phyloP scores from a whole-genome alignment of 192 early-diverging fungal species.

The Backusella luteola region DNA sequence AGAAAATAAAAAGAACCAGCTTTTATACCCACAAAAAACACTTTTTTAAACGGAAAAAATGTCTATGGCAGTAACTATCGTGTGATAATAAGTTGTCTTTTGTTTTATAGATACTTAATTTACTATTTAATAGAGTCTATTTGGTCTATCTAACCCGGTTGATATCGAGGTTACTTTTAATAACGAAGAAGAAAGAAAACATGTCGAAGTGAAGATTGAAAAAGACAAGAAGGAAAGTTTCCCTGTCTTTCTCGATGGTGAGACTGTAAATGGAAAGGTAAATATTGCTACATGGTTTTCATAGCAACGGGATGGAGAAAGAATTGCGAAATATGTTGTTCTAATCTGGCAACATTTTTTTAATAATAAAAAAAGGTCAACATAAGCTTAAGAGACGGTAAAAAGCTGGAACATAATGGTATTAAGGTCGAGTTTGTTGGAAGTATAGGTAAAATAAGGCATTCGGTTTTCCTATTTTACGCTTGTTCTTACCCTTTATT shows the following conservation, averaged over 20 bases:
- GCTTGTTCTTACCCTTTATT: neutral
- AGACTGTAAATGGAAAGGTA: conserved; percentile 91
- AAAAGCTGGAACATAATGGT: conserved; percentile 93
- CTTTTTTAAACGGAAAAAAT: neutral
- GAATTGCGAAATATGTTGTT: conserved; percentile 2
- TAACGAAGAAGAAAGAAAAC: conserved; percentile 85
- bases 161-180: conserved; percentile 84
- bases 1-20: neutral
- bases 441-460: conserved; percentile 65
- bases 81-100: neutral
- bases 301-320: conserved; percentile 29
- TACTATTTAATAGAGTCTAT: conserved; percentile 49
- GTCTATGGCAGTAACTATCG: conserved; percentile 13
- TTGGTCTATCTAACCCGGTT: conserved; percentile 77
- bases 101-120: neutral
- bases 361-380: conserved; percentile 66
- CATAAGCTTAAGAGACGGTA: conserved; percentile 80
- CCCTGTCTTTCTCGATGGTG: conserved; percentile 95
- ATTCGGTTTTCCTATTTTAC: neutral
- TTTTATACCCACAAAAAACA: conserved; percentile 1
- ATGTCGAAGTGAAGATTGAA: conserved; percentile 88
- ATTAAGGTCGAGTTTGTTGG: conserved; percentile 98
- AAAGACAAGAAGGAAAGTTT: conserved; percentile 87
- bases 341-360: conserved; percentile 3
- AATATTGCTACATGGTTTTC: neutral